Percentiles rank a stretch among this genome's conserved stretches.
Evolutionary conservation across 2,329 filamentous ascomycete species (phyloP).

Genomic region (Fusarium scirpi): DNA sequence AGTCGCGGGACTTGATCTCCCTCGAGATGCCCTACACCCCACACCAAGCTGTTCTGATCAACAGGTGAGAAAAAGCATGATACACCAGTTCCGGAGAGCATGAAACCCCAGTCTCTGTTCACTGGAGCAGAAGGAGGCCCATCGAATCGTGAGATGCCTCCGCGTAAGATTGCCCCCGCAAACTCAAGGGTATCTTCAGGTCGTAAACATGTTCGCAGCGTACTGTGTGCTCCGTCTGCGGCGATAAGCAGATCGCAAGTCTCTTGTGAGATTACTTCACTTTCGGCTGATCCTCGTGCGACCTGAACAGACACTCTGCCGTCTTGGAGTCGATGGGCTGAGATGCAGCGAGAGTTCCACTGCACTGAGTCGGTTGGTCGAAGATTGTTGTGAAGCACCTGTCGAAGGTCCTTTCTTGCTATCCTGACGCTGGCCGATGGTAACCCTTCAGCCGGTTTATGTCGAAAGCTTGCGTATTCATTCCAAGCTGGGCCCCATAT

Average conservation of each 20-base stretch:
- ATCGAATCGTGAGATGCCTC: constrained; percentile 54
- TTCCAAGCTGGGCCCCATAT: constrained; percentile 57
- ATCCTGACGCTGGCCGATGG: constrained; percentile 55
- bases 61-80: constrained; percentile 60
- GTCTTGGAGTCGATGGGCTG: constrained; percentile 34
- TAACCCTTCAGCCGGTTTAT: constrained; percentile 50
- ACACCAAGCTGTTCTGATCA: constrained; percentile 56
- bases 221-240: constrained; percentile 60
- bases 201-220: constrained; percentile 54
- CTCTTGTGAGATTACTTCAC: constrained; percentile 16
- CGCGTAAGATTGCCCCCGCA: constrained; percentile 55
- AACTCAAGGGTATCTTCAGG: constrained; percentile 56
- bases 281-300: neutral
- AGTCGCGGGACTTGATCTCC: constrained; percentile 24
- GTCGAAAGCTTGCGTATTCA: constrained; percentile 49
- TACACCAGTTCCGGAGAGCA: constrained; percentile 54
- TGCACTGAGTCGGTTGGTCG: constrained; percentile 35
- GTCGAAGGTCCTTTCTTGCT: constrained; percentile 52
- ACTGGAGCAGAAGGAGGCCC: constrained; percentile 50
- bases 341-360: constrained; percentile 47
- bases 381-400: constrained; percentile 49
- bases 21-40: constrained; percentile 56
- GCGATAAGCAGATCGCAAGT: constrained; percentile 59
- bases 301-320: constrained; percentile 45
- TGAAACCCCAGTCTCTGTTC: constrained; percentile 56